Base-by-base conservation (phyloP, 225 moss, liverwort and hornwort genomes). In the Pseudisothecium myosuroides region DNA sequence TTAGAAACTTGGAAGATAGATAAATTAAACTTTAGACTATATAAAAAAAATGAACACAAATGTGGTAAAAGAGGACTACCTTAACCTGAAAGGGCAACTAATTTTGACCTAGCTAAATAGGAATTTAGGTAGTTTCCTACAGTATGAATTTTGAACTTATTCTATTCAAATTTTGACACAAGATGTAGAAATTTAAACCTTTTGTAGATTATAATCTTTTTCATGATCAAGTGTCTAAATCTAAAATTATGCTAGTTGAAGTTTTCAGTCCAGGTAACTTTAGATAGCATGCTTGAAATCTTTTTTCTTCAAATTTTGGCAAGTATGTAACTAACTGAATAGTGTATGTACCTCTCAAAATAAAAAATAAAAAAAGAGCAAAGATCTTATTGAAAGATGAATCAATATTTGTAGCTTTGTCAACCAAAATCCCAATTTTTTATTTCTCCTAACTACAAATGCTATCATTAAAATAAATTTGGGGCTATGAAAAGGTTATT, bases 181-280 rank as follows among this genome's bases (percentile, higher is more conserved):
- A 68, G 67, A n/a, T 21, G 67, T n/a, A 68, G 22, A n/a, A 68
- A n/a, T 68, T 7, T 22, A 68, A 68, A 12, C 5, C 67, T 69
- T 69, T 4, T 23, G 23, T 2, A 39, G 34, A 13, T 22, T 12
- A 23, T 21, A 19, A 55, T 69, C 39, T 69, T n/a, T 39, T 13
- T 23, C 68, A 23, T 23, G 2, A 69, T 69, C 2, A 39, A n/a
- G 13, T 12, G 4, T 4, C 12, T 0, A 23, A 1, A n/a, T 22
- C 12, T n/a, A n/a, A 69, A 23, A 23, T 23, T 69, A 13, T 39
- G 11, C 7, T 69, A 39, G 4, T n/a, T 68, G 4, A 68, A n/a
- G 7, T 7, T n/a, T 23, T n/a, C 0, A n/a, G 0, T 68, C 13
- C 0, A 0, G 1, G 7, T 23, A 7, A n/a, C 13, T 39, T 68